These are phyloP conservation scores for Prunus mume DNA, from an alignment of 306 rosid genomes.

Conservation along the genomic window DNA sequence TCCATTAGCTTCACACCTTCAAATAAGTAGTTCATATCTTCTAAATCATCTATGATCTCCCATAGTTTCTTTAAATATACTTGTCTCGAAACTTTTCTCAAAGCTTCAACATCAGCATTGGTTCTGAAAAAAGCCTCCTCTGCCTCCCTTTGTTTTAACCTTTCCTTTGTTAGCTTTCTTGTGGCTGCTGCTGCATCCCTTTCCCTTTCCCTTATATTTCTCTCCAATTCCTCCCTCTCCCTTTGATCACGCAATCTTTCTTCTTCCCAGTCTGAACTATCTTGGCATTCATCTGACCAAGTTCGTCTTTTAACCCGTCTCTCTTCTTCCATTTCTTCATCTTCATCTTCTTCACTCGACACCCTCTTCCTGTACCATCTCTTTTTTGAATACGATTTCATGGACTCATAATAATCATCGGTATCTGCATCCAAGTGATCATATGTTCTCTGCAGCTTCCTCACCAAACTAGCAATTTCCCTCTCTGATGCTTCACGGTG, in stretches of 20 bases:
- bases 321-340: constrained; percentile 40
- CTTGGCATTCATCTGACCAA: constrained; percentile 37
- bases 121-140: constrained; percentile 72
- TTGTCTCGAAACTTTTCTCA: constrained; percentile 80
- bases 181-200: constrained; percentile 70
- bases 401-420: constrained; percentile 34
- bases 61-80: constrained; percentile 79
- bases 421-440: constrained; percentile 65
- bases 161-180: constrained; percentile 15
- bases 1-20: constrained; percentile 71
- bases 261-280: constrained; percentile 77
- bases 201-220: constrained; percentile 61
- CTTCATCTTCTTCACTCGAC: constrained; percentile 57
- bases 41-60: constrained; percentile 83
- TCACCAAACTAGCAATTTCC: constrained; percentile 69
- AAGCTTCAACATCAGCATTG: constrained; percentile 42
- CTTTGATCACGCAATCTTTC: constrained; percentile 81
- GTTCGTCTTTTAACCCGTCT: constrained; percentile 57
- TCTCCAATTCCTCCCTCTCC: constrained; percentile 80
- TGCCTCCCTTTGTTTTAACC: constrained; percentile 54
- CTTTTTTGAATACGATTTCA: constrained; percentile 29
- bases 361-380: constrained; percentile 69
- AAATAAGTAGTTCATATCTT: constrained; percentile 79
- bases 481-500: constrained; percentile 59
- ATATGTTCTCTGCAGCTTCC: constrained; percentile 57